Evolutionary conservation across 2,329 filamentous ascomycete species (phyloP).

Genomic region (Ophiostoma populinum): DNA sequence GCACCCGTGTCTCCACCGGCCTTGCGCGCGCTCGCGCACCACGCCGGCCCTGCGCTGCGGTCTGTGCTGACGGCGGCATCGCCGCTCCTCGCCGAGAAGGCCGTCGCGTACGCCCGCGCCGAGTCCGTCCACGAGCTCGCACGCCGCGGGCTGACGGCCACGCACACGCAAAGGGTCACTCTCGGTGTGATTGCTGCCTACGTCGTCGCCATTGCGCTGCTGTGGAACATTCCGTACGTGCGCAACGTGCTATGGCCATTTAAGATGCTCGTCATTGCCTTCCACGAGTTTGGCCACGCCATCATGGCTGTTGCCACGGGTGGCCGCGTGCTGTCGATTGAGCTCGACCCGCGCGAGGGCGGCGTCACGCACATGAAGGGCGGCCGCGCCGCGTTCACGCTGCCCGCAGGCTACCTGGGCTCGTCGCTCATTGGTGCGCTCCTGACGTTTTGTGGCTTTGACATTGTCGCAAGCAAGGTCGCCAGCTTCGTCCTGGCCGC

Average conservation of each 20-base stretch:
- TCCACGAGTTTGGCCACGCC: slow-evolving; percentile 66
- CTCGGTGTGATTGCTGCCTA: slow-evolving; percentile 41
- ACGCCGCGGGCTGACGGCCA: slow-evolving; percentile 30
- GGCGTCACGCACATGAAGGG: slow-evolving; percentile 65
- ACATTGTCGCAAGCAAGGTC: slow-evolving; percentile 68
- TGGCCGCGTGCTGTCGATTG: slow-evolving; percentile 42
- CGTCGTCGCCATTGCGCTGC: slow-evolving; percentile 52
- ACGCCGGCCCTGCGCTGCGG: slow-evolving; percentile 5
- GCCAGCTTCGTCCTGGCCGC: slow-evolving; percentile 55
- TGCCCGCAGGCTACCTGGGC: slow-evolving; percentile 64
- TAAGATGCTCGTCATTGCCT: slow-evolving; percentile 76
- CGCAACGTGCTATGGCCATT: slow-evolving; percentile 63
- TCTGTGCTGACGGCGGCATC: slow-evolving; percentile 6
- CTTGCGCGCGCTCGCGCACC: slow-evolving; percentile 8
- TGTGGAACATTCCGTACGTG: slow-evolving; percentile 70
- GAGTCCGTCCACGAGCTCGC: neutral
- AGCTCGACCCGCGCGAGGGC: slow-evolving; percentile 57
- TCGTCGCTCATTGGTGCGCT: slow-evolving; percentile 61
- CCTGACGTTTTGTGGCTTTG: slow-evolving; percentile 63
- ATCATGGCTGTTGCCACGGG: slow-evolving; percentile 56
- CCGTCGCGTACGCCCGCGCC: neutral
- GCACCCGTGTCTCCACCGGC: slow-evolving; percentile 7
- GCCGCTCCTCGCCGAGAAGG: slow-evolving; percentile 4
- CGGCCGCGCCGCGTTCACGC: slow-evolving; percentile 50
- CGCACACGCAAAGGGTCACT: slow-evolving; percentile 52